phyloP scores from a whole-genome alignment of 1,139 yeast species.

The Kodamaea fungicola region DNA sequence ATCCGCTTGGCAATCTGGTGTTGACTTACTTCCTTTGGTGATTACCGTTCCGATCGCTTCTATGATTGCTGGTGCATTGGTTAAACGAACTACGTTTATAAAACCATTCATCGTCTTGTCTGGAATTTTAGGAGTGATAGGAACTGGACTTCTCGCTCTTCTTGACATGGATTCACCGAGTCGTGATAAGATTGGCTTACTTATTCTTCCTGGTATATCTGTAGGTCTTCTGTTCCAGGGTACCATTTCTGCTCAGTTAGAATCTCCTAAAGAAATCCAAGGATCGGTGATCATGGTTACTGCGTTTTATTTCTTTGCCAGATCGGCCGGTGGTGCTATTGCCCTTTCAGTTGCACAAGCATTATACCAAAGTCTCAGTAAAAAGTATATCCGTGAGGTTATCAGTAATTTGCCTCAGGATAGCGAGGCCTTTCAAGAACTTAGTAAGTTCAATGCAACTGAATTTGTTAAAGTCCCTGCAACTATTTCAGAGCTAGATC shows the following conservation, averaged over 20 bases:
- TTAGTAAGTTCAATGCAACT: slow-evolving; percentile 17
- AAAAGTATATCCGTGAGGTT: slow-evolving; percentile 8
- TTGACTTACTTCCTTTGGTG: slow-evolving; percentile 34
- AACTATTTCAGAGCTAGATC: slow-evolving; percentile 16
- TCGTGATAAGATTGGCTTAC: slow-evolving; percentile 29
- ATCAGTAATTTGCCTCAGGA: slow-evolving; percentile 11
- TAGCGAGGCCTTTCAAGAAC: slow-evolving; percentile 15
- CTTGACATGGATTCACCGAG: slow-evolving; percentile 27
- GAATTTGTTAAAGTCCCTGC: slow-evolving; percentile 5
- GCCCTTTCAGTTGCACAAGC: slow-evolving; percentile 15
- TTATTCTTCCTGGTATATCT: slow-evolving; percentile 30
- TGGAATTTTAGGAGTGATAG: slow-evolving; percentile 27
- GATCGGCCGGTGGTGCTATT: slow-evolving; percentile 32
- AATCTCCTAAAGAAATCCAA: slow-evolving; percentile 32
- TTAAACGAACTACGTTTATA: slow-evolving; percentile 27
- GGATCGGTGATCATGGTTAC: slow-evolving; percentile 39
- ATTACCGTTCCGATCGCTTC: slow-evolving; percentile 33
- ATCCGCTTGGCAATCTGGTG: slow-evolving; percentile 36
- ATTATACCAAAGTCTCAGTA: slow-evolving; percentile 29
- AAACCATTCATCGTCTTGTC: slow-evolving; percentile 30
- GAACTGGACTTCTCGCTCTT: slow-evolving; percentile 30
- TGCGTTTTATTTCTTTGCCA: slow-evolving; percentile 26
- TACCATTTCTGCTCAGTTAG: slow-evolving; percentile 28
- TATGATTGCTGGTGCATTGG: slow-evolving; percentile 24
- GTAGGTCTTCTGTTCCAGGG: slow-evolving; percentile 31